A percentile compares a stretch with the other conserved stretches of the same genome.
Evolutionary conservation across 2,329 filamentous ascomycete species (phyloP).

Genomic region (Monilinia laxa): DNA sequence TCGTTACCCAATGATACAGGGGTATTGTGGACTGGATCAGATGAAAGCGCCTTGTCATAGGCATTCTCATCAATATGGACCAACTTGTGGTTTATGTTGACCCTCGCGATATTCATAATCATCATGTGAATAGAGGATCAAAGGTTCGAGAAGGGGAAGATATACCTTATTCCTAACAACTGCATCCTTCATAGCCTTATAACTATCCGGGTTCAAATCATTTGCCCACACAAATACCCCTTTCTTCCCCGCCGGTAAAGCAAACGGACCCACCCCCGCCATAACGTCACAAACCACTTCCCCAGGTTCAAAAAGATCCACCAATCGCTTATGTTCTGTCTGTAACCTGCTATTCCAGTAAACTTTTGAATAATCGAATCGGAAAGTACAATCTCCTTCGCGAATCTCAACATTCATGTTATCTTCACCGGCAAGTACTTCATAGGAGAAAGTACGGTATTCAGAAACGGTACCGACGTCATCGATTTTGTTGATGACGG

Average conservation of each 20-base stretch:
- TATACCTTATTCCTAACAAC: conserved; percentile 76
- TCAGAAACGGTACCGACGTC: conserved; percentile 81
- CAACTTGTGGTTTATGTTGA: conserved; percentile 31
- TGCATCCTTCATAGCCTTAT: conserved; percentile 67
- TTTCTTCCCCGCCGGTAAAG: conserved; percentile 85
- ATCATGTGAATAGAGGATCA: conserved; percentile 21
- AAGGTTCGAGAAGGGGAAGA: neutral
- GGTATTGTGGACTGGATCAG: conserved; percentile 14
- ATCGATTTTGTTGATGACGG: conserved; percentile 94
- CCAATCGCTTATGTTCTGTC: conserved; percentile 80
- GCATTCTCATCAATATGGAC: conserved; percentile 26
- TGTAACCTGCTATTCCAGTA: conserved; percentile 97
- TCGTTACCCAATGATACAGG: neutral
- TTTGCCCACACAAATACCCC: conserved; percentile 94
- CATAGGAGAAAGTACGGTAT: conserved; percentile 90
- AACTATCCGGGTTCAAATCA: conserved; percentile 92
- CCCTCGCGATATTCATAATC: conserved; percentile 32
- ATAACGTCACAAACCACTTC: conserved; percentile 95
- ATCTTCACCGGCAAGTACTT: conserved; percentile 78
- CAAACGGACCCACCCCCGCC: conserved; percentile 95
- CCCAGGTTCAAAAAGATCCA: conserved; percentile 73
- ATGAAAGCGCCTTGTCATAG: conserved; percentile 30
- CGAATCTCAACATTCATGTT: conserved; percentile 80
- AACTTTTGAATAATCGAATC: conserved; percentile 92
- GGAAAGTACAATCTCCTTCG: conserved; percentile 82